Evolutionary conservation across 805 yeast species (phyloP), one percentile per base, ranked within the genome.

Genomic region (Blastobotrys terrestris): DNA sequence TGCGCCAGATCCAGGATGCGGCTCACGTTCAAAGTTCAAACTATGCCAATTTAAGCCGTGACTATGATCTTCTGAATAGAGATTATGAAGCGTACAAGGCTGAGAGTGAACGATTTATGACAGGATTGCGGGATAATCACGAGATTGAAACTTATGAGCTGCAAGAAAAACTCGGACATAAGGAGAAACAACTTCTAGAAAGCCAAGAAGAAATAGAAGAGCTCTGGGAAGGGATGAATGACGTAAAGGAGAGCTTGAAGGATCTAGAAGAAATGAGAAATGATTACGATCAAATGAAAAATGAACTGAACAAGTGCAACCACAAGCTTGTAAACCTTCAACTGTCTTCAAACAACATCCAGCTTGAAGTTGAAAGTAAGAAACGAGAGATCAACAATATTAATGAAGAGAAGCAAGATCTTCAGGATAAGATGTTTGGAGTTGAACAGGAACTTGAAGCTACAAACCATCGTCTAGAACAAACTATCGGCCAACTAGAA

Each of bases 1-100:
- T 47, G 14, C 26, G 20, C 6, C 49, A 47, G 31, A 39, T 47
- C 2, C 49, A 47, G 31, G 49, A 47, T 11, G 49, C 49, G 5
- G 49, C 49, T 7, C 21, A 18, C 35, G 20, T 42, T 8, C 20
- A 18, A 6, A 39, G 20, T 18, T n/a, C 49, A 13, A 19, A 31
- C 11, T 19, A 15, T 13, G 18, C 19, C 6, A 20, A 16, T 19
- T 31, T 47, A 3, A 42, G 39, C 11, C 16, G 44, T 6, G 49
- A 47, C 14, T 47, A 39, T 13, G 43, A 39, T 11, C 13, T 14
- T 14, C 44, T 47, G 4, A 42, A 47, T 3, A 35, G 44, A 16
- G 49, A 47, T 13, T 47, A 39, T 14, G 43, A 39, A 8, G 31
- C 18, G 13, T 31, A 35, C 6, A 18, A 39, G 35, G 20, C 15